phyloP scores from a whole-genome alignment of 1,139 yeast genomes.

The Candida sp. region DNA sequence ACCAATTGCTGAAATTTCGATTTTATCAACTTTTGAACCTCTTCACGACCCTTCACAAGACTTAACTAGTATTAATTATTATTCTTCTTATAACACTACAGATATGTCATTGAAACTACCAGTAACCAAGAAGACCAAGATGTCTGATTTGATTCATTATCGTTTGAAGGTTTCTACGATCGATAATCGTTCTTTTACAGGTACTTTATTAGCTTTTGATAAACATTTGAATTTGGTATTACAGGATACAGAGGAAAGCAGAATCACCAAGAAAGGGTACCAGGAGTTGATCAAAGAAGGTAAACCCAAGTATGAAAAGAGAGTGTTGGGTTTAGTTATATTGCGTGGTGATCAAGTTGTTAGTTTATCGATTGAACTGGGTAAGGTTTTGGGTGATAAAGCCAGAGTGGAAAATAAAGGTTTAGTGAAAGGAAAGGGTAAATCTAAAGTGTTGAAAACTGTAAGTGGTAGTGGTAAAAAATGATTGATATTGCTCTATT shows the following conservation, averaged over 20 bases:
- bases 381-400: slow-evolving; percentile 56
- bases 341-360: slow-evolving; percentile 88
- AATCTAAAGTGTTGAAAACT: slow-evolving; percentile 34
- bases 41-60: background rate
- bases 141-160: slow-evolving; percentile 72
- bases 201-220: slow-evolving; percentile 85
- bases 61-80: background rate
- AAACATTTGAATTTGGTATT: slow-evolving; percentile 85
- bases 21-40: background rate
- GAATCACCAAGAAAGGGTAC: slow-evolving; percentile 63
- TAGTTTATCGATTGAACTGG: slow-evolving; percentile 78
- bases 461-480: slow-evolving; percentile 13
- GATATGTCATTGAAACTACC: slow-evolving; percentile 10
- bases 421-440: slow-evolving; percentile 44
- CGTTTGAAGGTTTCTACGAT: slow-evolving; percentile 69
- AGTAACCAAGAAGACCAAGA: slow-evolving; percentile 43
- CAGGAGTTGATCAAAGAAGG: slow-evolving; percentile 32
- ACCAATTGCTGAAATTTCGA: background rate
- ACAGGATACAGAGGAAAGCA: slow-evolving; percentile 80
- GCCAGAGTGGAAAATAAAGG: slow-evolving; percentile 27
- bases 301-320: slow-evolving; percentile 49
- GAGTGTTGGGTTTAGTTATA: slow-evolving; percentile 77
- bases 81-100: background rate
- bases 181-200: slow-evolving; percentile 75
- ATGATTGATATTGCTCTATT: background rate